Evolutionary conservation across 2,329 filamentous ascomycete species (phyloP).

Genomic region (Neoarthrinium moseri): DNA sequence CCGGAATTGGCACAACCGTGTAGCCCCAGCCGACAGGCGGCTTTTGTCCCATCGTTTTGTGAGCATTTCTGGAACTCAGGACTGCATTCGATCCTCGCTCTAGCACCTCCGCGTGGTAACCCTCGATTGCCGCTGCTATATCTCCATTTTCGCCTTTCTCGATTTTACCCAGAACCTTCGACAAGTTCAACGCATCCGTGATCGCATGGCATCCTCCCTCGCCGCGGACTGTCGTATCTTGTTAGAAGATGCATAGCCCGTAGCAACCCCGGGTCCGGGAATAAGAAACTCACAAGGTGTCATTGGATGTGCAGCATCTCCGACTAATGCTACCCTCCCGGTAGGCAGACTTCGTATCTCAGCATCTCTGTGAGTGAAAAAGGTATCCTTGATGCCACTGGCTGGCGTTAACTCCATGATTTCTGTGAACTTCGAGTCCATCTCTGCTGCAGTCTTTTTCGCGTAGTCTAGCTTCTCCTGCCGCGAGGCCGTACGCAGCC

Average conservation of each 20-base stretch:
- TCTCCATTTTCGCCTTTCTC: too few relatives aligned
- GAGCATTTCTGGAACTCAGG: background rate
- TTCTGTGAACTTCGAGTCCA: constrained; percentile 19
- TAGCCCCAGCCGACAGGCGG: background rate
- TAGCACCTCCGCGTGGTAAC: constrained; percentile 1
- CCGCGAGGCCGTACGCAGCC: constrained; percentile 58
- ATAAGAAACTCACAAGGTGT: constrained; percentile 36
- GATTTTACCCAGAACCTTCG: background rate
- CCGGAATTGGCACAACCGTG: background rate
- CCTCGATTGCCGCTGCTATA: background rate
- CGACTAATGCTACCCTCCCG: constrained; percentile 36
- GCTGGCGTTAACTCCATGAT: constrained; percentile 15
- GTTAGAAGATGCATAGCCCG: background rate
- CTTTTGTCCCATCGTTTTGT: background rate
- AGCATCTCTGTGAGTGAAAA: constrained; percentile 14
- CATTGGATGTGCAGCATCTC: constrained; percentile 47
- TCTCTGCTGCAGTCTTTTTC: constrained; percentile 7
- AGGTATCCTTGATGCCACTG: constrained; percentile 9
- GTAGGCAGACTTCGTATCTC: constrained; percentile 20
- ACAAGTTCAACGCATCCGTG: constrained; percentile 30
- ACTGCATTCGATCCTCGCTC: constrained; percentile 1
- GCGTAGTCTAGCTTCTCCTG: constrained; percentile 51
- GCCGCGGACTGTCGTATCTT: constrained; percentile 35
- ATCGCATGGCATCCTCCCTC: constrained; percentile 48
- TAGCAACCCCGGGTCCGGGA: background rate